Evolutionary conservation across 305 asterid species (phyloP).

Genomic region (Rubia peregrina): DNA sequence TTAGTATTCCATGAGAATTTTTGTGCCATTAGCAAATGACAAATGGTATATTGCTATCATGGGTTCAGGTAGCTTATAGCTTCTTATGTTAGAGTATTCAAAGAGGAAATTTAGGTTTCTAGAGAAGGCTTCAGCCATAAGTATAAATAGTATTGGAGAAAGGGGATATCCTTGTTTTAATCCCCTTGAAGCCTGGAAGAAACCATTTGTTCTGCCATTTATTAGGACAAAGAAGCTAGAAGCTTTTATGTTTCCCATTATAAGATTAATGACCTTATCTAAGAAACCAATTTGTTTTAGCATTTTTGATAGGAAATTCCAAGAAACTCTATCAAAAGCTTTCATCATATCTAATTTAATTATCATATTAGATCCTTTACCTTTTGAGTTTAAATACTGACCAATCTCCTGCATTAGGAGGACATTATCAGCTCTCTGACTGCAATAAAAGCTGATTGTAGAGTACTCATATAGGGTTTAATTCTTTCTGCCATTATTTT

Average conservation of each 20-base stretch:
- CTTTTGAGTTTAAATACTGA: no score
- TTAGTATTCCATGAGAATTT: no score
- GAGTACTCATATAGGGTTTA: no score
- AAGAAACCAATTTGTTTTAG: background rate
- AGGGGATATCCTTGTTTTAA: background rate
- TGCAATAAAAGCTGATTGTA: background rate
- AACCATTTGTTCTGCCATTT: background rate
- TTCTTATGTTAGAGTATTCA: background rate
- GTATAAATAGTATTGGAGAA: background rate
- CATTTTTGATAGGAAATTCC: background rate
- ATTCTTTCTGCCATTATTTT: background rate
- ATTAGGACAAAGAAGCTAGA: background rate
- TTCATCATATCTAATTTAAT: background rate
- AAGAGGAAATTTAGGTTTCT: no score
- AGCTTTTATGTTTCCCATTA: background rate
- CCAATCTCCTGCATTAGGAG: background rate
- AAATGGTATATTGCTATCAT: no score
- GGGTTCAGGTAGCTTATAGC: no score
- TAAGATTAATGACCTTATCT: no score
- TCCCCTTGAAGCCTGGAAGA: background rate
- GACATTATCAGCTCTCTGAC: background rate
- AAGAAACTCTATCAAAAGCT: background rate
- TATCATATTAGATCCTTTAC: no score
- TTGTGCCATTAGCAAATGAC: no score
- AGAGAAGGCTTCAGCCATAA: background rate